Percentiles rank a stretch among this genome's conserved stretches.
phyloP scores from a whole-genome alignment of 345 rosid species.

The Hibiscus syriacus region DNA sequence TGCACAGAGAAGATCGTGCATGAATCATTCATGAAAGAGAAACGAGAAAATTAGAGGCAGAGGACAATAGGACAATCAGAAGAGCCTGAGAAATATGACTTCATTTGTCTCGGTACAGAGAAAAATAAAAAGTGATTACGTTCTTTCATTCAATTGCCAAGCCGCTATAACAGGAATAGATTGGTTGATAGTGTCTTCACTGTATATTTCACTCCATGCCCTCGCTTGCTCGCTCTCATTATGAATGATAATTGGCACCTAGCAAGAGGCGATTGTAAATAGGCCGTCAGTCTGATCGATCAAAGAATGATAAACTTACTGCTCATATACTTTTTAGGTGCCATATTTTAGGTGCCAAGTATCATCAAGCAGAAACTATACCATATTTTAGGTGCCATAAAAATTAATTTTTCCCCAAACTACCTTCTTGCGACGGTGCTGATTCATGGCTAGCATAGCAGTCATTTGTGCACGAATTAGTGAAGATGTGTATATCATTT shows the following conservation, averaged over 20 bases:
- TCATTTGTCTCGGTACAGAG: not conserved
- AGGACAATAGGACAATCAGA: not conserved
- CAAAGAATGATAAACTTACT: not conserved
- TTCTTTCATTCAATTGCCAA: constrained; percentile 98
- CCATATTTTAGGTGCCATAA: not conserved
- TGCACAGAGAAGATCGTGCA: constrained; percentile 16
- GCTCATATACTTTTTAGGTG: not conserved
- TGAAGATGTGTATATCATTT: constrained; percentile 86
- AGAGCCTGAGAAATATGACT: not conserved
- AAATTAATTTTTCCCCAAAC: not conserved
- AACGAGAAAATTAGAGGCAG: not conserved
- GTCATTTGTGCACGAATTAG: constrained; percentile 98
- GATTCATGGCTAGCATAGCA: constrained; percentile 98
- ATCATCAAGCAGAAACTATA: not conserved
- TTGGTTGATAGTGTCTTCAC: constrained; percentile 79
- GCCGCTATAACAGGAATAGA: constrained; percentile 81
- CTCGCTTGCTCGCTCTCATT: constrained; percentile 71
- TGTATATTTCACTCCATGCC: constrained; percentile 79
- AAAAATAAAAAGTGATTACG: constrained; percentile 35
- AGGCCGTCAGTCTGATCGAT: not conserved
- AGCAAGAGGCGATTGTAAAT: constrained; percentile 9
- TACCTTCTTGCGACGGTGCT: constrained; percentile 69
- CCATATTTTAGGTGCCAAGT: not conserved
- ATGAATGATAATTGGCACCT: constrained; percentile 89
- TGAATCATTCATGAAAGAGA: not conserved